A percentile compares a stretch with the other conserved stretches of the same genome.
These are phyloP conservation scores for Conticribra weissflogii DNA, from an alignment of 108 stramenopile species.

Conservation along the genomic window DNA sequence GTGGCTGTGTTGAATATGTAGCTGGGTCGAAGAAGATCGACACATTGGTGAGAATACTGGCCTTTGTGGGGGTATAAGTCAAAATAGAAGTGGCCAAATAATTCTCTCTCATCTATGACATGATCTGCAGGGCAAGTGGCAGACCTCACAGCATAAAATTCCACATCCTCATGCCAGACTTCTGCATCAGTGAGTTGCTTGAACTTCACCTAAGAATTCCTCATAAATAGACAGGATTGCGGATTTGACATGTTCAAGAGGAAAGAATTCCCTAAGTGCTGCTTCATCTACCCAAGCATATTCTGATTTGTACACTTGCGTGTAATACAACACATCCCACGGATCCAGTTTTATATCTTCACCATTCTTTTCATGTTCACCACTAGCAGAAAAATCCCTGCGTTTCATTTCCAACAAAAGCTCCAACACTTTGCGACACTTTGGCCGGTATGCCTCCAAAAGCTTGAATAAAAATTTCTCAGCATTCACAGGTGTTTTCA, in stretches of 20 bases:
- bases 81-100: slow-evolving; percentile 22
- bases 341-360: slow-evolving; percentile 9
- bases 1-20: neutral
- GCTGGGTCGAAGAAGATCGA: slow-evolving; percentile 26
- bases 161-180: slow-evolving; percentile 30
- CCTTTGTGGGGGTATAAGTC: slow-evolving; percentile 23
- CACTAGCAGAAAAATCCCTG: neutral
- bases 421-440: slow-evolving; percentile 2
- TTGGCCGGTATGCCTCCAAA: slow-evolving; percentile 6
- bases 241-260: slow-evolving; percentile 19
- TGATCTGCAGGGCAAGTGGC: too few relatives aligned
- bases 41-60: slow-evolving; percentile 31
- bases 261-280: slow-evolving; percentile 15
- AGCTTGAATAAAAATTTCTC: slow-evolving; percentile 6
- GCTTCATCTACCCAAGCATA: slow-evolving; percentile 25
- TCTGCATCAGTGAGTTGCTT: slow-evolving; percentile 7
- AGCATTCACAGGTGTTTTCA: neutral
- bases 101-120: neutral
- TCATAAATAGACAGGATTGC: slow-evolving; percentile 17
- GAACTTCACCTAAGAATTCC: slow-evolving; percentile 27
- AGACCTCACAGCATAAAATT: slow-evolving; percentile 20
- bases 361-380: neutral
- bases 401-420: neutral
- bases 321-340: slow-evolving; percentile 31
- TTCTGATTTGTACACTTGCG: slow-evolving; percentile 16